Conservation (phyloP, 768 basidiomycete species). For the Tulasnella sp. region DNA sequence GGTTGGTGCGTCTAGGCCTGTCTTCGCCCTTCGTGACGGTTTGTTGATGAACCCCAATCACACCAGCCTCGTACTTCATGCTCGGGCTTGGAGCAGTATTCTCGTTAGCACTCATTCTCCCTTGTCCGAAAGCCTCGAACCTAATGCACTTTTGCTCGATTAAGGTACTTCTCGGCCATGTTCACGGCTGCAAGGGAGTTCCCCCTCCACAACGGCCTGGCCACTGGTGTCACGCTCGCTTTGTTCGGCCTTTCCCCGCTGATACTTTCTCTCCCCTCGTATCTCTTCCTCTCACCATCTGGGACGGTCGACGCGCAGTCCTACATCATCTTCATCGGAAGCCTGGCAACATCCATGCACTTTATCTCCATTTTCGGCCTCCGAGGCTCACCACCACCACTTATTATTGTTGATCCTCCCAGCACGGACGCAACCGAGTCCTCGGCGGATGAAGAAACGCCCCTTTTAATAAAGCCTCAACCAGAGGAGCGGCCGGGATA, state of each 20-base stretch:
- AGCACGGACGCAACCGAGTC: not conserved
- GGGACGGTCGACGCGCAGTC: slow-evolving; percentile 26
- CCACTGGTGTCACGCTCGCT: slow-evolving; percentile 38
- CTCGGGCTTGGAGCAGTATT: slow-evolving; percentile 60
- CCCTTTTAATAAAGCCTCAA: slow-evolving; percentile 8
- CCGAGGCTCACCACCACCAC: not conserved
- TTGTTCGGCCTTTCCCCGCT: slow-evolving; percentile 76
- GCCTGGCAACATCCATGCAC: not conserved
- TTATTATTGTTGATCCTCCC: not conserved
- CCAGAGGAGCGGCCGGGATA: slow-evolving; percentile 1
- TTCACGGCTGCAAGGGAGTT: slow-evolving; percentile 60
- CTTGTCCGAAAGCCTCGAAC: not conserved
- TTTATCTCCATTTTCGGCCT: slow-evolving; percentile 5
- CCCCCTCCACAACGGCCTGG: slow-evolving; percentile 14
- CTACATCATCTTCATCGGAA: slow-evolving; percentile 9
- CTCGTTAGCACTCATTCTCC: slow-evolving; percentile 40
- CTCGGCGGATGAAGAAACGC: slow-evolving; percentile 11
- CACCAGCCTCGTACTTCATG: slow-evolving; percentile 45
- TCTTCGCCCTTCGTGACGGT: not conserved
- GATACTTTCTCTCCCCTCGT: slow-evolving; percentile 40
- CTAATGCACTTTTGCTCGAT: slow-evolving; percentile 20
- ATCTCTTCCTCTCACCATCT: slow-evolving; percentile 14
- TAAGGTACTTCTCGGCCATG: slow-evolving; percentile 56
- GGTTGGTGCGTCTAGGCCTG: not conserved
- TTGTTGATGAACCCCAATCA: slow-evolving; percentile 17